These are phyloP conservation scores for Glycyrrhiza uralensis DNA, from an alignment of 306 rosid genomes.

Conservation along the genomic window DNA sequence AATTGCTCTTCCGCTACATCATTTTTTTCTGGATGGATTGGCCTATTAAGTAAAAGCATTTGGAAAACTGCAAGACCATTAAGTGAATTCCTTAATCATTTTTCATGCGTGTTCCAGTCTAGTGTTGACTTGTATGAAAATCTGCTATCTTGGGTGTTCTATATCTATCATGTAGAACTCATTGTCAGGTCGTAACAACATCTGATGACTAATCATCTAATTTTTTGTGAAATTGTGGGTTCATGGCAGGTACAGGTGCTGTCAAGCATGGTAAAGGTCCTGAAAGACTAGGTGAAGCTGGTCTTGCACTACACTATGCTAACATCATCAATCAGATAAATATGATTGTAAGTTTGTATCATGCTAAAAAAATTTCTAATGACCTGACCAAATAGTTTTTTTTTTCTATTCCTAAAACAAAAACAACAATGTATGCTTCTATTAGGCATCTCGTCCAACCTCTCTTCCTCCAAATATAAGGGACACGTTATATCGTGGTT, in stretches of 20 bases:
- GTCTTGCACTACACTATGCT: slow-evolving; percentile 96
- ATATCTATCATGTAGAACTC: slow-evolving; percentile 11
- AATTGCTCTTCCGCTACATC: neutral
- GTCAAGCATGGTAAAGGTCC: slow-evolving; percentile 34
- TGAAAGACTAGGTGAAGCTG: slow-evolving; percentile 74
- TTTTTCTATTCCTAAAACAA: too few relatives aligned
- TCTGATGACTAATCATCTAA: neutral
- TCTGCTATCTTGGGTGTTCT: neutral
- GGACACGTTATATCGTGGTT: slow-evolving; percentile 74
- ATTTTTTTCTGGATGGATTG: neutral
- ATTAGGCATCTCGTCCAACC: slow-evolving; percentile 80
- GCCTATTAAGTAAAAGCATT: neutral
- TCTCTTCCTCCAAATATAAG: slow-evolving; percentile 75
- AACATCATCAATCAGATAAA: slow-evolving; percentile 77
- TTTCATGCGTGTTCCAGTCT: slow-evolving; percentile 9
- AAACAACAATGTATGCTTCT: neutral
- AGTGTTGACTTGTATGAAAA: slow-evolving; percentile 6
- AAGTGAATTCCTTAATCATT: neutral
- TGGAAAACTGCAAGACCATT: neutral
- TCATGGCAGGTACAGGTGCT: slow-evolving; percentile 39
- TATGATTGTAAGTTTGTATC: slow-evolving; percentile 57
- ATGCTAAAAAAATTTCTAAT: slow-evolving; percentile 6
- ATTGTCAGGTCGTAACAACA: neutral
- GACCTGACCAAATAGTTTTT: slow-evolving; percentile 11
- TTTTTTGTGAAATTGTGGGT: slow-evolving; percentile 20